Evolutionary conservation across 345 rosid genomes (phyloP), one percentile per base, ranked within the genome.

Genomic region (Corchorus capsularis): DNA sequence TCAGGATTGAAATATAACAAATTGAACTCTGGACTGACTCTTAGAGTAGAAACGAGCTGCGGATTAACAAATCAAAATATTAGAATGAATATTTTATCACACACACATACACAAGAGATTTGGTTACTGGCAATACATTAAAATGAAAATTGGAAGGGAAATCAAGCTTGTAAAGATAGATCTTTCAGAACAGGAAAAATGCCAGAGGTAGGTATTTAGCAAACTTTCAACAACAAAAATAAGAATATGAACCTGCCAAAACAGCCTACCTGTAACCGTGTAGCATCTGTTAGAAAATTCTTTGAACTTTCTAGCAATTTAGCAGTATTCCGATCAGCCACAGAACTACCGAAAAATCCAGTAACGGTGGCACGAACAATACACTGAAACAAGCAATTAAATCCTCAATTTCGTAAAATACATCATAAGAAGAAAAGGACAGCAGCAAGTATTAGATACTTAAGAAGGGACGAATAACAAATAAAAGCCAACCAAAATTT

Each of bases 41-140:
- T 85, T 80, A 93, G 78, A 55, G 90, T 82, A 61, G 99, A 93
- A 86, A 95, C 96, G 78, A 95, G 88, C 99, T 95, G 96, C 92
- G 86, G 19, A 80, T 78, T 53, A 85, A 72, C 73, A 81, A 68
- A 67, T 5, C 45, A 64, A 73, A 69, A 75, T 22, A 81, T 81
- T 57, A 80, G 74, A 75, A 65, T 63, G 66, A 63, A 53, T 10
- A 41, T 71, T 72, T 46, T 62, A 63, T 63, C 41, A 39, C 69
- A 50, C 69, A 50, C 45, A 74, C 20, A 22, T 71, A 17, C 41
- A 35, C 39, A 71, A 75, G 34, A 37, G 64, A 70, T 19, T 41
- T 68, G 49, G 77, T 41, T 34, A 69, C 60, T 12, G 62, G 47
- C 19, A 46, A 63, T 16, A 79, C 14, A 15, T 32, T 16, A 54